Percentiles rank a stretch among this genome's conserved stretches.
phyloP scores from a whole-genome alignment of 2,329 filamentous ascomycete species.

The Phyllosticta citrichinensis region DNA sequence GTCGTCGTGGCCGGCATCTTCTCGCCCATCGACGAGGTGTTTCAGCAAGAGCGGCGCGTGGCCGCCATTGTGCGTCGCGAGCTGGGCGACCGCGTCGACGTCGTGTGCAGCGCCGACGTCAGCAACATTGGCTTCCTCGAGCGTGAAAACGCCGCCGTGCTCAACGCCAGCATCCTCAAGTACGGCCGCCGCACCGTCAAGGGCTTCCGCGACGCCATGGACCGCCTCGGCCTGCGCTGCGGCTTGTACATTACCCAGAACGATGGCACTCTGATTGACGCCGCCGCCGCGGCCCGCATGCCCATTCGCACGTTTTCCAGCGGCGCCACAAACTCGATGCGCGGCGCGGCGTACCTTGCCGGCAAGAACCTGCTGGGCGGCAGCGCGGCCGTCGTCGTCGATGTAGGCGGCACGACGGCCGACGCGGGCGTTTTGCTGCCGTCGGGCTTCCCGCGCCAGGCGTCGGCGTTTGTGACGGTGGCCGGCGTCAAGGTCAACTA shows the following conservation, averaged over 20 bases:
- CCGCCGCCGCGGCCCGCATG: conserved; percentile 35
- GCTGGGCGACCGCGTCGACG: conserved; percentile 34
- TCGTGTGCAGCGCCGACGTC: conserved; percentile 43
- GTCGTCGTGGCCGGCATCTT: conserved; percentile 50
- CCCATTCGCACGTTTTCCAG: conserved; percentile 44
- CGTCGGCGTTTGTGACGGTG: conserved; percentile 52
- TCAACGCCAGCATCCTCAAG: conserved; percentile 40
- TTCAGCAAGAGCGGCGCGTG: conserved; percentile 43
- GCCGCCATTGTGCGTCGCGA: conserved; percentile 39
- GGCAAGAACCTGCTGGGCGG: conserved; percentile 15
- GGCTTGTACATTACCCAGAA: conserved; percentile 44
- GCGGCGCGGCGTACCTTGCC: conserved; percentile 36
- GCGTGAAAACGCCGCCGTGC: conserved; percentile 41
- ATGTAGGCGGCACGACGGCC: conserved; percentile 57
- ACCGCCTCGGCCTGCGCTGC: conserved; percentile 35
- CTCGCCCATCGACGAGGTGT: conserved; percentile 46
- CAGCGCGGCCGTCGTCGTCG: conserved; percentile 39
- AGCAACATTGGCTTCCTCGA: conserved; percentile 42
- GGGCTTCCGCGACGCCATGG: conserved; percentile 37
- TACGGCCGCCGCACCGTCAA: conserved; percentile 38
- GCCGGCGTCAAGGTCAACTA: conserved; percentile 52
- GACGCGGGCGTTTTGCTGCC: conserved; percentile 52
- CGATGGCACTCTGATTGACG: conserved; percentile 40
- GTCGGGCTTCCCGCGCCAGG: conserved; percentile 54
- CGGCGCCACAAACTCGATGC: conserved; percentile 44